Base-by-base conservation (phyloP, 2,329 filamentous ascomycete genomes). In the Aureobasidium melanogenum region DNA sequence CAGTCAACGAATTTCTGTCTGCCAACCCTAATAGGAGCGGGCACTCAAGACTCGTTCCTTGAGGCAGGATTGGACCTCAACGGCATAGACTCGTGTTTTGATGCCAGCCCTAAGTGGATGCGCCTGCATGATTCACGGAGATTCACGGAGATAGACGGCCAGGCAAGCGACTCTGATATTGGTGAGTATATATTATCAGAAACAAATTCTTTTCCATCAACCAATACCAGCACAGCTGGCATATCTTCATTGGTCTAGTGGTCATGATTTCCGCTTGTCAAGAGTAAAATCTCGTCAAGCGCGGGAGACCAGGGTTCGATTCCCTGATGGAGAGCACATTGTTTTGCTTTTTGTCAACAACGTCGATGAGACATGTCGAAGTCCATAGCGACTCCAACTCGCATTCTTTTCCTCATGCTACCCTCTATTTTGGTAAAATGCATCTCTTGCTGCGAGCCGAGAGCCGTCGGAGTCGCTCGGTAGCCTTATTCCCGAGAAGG, bases 261-360 rank as follows among this genome's bases (percentile, higher is more conserved):
- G 54, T 62, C 61, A 56, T 57, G 52, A 52, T 52, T 58, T 52
- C 46, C 54, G 61, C 52, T 62, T 58, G 54, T 62, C 52, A 52
- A 28, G 22, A 36, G 26, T 46, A 7, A 54, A 19, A 61, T 22
- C 28, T 52, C 38, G 58, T 62, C 63, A 67, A 64, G 63, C 67
- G 66, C 67, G 63, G 67, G 67, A 70, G 68, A 67, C 69, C 67
- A 66, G 67, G 66, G 67, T 71, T 69, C 69, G 66, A 70, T 67
- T 69, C 68, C 66, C 64, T 66, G 67, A 60, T 41, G 43, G 61
- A 63, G 61, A 63, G 61, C 56, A 15, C 14, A 19, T 12, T 28
- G 1, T 58, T 58, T 58, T 58, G 26, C 6, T 19, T 28, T 32
- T 12, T n/a, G n/a, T n/a, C n/a, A n/a, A n/a, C n/a, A n/a, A n/a